These are phyloP conservation scores for Kwoniella shandongensis DNA, from an alignment of 768 basidiomycete species.

Conservation along the genomic window DNA sequence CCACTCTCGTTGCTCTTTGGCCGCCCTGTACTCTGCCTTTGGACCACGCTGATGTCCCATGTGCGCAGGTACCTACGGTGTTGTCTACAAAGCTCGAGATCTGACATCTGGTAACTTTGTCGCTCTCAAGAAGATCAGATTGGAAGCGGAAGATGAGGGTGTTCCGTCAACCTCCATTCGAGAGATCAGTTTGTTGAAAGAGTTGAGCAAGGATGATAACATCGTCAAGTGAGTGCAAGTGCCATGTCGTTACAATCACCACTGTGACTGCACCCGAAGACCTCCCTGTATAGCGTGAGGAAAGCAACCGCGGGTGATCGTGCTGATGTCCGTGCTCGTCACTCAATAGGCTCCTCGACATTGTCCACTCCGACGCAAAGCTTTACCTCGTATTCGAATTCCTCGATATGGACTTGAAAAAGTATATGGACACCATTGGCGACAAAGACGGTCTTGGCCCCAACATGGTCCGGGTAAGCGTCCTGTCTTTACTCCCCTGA, in stretches of 20 bases:
- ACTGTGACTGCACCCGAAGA: too few species aligned
- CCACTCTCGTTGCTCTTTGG: background rate
- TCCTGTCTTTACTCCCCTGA: background rate
- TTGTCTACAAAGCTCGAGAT: constrained; percentile 96
- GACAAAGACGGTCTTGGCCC: constrained; percentile 60
- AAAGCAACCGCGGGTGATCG: too few species aligned
- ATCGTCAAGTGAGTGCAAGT: constrained; percentile 70
- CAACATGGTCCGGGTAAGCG: constrained; percentile 80
- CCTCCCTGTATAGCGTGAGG: too few species aligned
- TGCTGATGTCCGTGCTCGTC: background rate
- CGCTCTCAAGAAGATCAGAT: constrained; percentile 96
- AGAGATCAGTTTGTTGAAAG: constrained; percentile 95
- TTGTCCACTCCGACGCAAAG: constrained; percentile 95
- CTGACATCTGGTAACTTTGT: constrained; percentile 75
- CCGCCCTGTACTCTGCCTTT: background rate
- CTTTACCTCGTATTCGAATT: constrained; percentile 98
- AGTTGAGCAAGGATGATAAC: constrained; percentile 85
- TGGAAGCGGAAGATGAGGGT: constrained; percentile 98
- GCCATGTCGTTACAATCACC: too few species aligned
- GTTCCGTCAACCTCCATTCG: constrained; percentile 97
- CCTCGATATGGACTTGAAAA: constrained; percentile 92
- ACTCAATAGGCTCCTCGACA: constrained; percentile 77
- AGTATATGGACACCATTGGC: constrained; percentile 90
- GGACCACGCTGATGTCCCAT: background rate
- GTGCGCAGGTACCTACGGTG: constrained; percentile 85